Base-by-base conservation (phyloP, 768 basidiomycete genomes). In the Daedalea quercina region DNA sequence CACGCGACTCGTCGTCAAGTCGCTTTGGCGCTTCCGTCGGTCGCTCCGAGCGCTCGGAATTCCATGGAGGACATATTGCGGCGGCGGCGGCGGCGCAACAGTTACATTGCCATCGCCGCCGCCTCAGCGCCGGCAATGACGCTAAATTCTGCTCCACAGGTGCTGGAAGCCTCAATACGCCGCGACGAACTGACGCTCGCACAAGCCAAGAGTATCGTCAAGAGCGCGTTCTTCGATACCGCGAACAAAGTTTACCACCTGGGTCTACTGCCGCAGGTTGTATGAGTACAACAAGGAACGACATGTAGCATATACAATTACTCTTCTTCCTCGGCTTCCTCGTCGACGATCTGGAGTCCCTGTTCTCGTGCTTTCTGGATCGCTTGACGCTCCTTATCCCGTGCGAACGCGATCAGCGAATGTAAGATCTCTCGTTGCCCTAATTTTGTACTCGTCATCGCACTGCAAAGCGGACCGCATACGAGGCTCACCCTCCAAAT, bases 161-260 rank as follows among this genome's bases (percentile, higher is more conserved):
- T 87, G 6, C 73, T 90, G 4, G 63, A 73, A 2, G 77, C 79
- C 7, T 72, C 68, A 12, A 73, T 88, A 3, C 57, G 63, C 4
- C 57, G 61, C 22, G 72, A 70, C 9, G 84, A 83, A 22, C 62
- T 90, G 35, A 73, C 73, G 1, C 77, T 84, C 55, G 56, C 60
- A 2, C 75, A 82, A 56, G 87, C 85, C 0, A 69, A 80, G 9
- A 57, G 58, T 13, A 75, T 86, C 34, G 75, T 79, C 3, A 65
- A 81, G 57, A 74, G 76, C 15, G 76, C 76, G 2, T 69, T 90
- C 26, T 89, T 89, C 60, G 72, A 81, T 48, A 90, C 81, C 44
- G 76, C 89, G 3, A 85, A 85, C 64, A 69, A 64, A 28, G 47
- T 90, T 17, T 90, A 90, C 60, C 70, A 73, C 8, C 67, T 90